A percentile compares a stretch with the other conserved stretches of the same genome.
These are phyloP conservation scores for Claviceps spartinae DNA, from an alignment of 2,329 filamentous ascomycete genomes.

Conservation along the genomic window DNA sequence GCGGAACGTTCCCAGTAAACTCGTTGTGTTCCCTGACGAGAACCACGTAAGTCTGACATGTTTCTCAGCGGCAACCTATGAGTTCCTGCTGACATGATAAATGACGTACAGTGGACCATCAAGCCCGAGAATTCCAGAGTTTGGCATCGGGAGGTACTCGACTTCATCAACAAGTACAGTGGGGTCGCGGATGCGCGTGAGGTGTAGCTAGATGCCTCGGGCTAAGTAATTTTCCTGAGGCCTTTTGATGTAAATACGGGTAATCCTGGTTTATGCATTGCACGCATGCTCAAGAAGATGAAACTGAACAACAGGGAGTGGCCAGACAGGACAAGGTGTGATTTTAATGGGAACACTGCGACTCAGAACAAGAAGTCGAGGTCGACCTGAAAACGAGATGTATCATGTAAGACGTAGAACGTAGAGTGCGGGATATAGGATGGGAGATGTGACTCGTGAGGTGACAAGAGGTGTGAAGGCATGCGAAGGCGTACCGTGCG, in stretches of 20 bases:
- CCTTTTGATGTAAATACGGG: not conserved
- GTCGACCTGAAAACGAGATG: too few relatives aligned
- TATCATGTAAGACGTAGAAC: too few relatives aligned
- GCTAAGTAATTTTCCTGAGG: too few relatives aligned
- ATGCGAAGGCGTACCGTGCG: not conserved
- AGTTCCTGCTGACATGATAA: slow-evolving; percentile 1
- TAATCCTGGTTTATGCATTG: too few relatives aligned
- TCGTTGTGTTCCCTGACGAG: slow-evolving; percentile 70
- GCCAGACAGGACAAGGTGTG: too few relatives aligned
- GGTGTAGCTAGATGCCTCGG: not conserved
- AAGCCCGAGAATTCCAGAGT: slow-evolving; percentile 84
- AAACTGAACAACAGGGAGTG: too few relatives aligned
- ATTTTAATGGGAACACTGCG: too few relatives aligned
- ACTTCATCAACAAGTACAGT: slow-evolving; percentile 57
- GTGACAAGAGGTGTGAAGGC: not conserved
- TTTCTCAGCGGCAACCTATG: not conserved
- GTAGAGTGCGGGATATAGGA: too few relatives aligned
- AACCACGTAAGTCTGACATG: slow-evolving; percentile 31
- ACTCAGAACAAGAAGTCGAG: too few relatives aligned
- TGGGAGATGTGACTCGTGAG: too few relatives aligned
- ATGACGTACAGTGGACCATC: slow-evolving; percentile 53
- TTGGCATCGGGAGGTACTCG: slow-evolving; percentile 78
- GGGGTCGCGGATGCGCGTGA: slow-evolving; percentile 22
- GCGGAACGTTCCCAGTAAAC: slow-evolving; percentile 58
- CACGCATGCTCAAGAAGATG: too few relatives aligned